Percentiles rank a stretch among this genome's conserved stretches.
Evolutionary conservation across 2,329 filamentous ascomycete genomes (phyloP).

Genomic region (Elsinoe fawcettii): DNA sequence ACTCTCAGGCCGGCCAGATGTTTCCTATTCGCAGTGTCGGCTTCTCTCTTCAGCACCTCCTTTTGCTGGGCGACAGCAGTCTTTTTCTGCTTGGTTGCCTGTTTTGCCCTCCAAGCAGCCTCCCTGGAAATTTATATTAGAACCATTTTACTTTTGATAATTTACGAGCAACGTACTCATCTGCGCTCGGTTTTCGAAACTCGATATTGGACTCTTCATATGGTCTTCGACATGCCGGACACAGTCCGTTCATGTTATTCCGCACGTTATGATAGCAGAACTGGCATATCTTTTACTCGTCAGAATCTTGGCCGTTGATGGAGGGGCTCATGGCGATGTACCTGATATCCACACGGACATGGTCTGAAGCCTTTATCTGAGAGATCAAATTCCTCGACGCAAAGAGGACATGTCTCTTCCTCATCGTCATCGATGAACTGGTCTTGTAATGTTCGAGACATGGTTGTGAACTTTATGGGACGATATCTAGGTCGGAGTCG

Average conservation of each 20-base stretch:
- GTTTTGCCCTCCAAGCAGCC: conserved; percentile 60
- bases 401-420: conserved; percentile 70
- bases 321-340: conserved; percentile 38
- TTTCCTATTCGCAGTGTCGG: conserved; percentile 90
- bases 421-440: conserved; percentile 49
- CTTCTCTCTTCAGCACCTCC: conserved; percentile 91
- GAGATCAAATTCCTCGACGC: conserved; percentile 97
- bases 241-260: conserved; percentile 93
- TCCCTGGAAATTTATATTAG: conserved; percentile 16
- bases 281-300: conserved; percentile 73
- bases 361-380: conserved; percentile 95
- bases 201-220: conserved; percentile 97
- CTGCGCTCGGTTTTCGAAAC: conserved; percentile 87
- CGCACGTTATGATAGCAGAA: conserved; percentile 99
- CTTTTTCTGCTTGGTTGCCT: conserved; percentile 79
- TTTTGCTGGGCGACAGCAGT: conserved; percentile 85
- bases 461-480: conserved; percentile 27
- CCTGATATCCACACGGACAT: conserved; percentile 97
- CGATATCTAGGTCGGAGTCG: conserved; percentile 16
- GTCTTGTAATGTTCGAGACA: conserved; percentile 44
- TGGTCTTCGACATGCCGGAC: conserved; percentile 89
- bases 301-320: conserved; percentile 1
- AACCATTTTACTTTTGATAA: not conserved
- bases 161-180: conserved; percentile 62
- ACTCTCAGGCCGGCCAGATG: conserved; percentile 92